These are phyloP conservation scores for Diaporthe vaccinii DNA, from an alignment of 2,329 filamentous ascomycete genomes.

Conservation along the genomic window DNA sequence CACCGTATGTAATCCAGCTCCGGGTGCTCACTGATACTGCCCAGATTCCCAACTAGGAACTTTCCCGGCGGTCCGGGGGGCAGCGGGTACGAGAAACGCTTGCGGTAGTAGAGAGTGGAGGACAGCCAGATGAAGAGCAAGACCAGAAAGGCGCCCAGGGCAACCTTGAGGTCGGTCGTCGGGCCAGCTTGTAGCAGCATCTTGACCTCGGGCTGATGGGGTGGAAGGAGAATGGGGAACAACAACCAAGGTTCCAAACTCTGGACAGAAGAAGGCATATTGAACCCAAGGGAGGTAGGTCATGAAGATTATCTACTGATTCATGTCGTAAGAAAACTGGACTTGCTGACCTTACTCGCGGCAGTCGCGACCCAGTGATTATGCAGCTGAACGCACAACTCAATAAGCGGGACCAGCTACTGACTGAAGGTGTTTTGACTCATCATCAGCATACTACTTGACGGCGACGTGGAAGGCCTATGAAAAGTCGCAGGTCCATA, in stretches of 20 bases:
- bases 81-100: conserved; percentile 41
- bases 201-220: conserved; percentile 10
- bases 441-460: conserved; percentile 38
- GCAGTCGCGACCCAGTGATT: conserved; percentile 31
- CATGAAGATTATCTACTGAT: conserved; percentile 36
- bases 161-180: conserved; percentile 24
- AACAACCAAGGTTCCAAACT: conserved; percentile 16
- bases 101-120: conserved; percentile 19
- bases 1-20: conserved; percentile 50
- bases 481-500: conserved; percentile 29
- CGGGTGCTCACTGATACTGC: conserved; percentile 49
- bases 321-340: conserved; percentile 36
- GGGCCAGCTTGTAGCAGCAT: conserved; percentile 35
- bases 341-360: conserved; percentile 41
- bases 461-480: conserved; percentile 36
- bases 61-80: conserved; percentile 49
- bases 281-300: conserved; percentile 14
- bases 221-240: conserved; percentile 12
- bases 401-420: conserved; percentile 38
- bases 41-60: conserved; percentile 49
- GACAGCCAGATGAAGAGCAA: conserved; percentile 31
- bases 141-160: conserved; percentile 29
- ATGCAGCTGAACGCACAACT: conserved; percentile 39
- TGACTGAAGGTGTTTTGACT: conserved; percentile 34
- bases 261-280: conserved; percentile 23